Evolutionary conservation across 768 basidiomycete species (phyloP), one percentile per base, ranked within the genome.

Genomic region (Xerocomellus dryophilus): DNA sequence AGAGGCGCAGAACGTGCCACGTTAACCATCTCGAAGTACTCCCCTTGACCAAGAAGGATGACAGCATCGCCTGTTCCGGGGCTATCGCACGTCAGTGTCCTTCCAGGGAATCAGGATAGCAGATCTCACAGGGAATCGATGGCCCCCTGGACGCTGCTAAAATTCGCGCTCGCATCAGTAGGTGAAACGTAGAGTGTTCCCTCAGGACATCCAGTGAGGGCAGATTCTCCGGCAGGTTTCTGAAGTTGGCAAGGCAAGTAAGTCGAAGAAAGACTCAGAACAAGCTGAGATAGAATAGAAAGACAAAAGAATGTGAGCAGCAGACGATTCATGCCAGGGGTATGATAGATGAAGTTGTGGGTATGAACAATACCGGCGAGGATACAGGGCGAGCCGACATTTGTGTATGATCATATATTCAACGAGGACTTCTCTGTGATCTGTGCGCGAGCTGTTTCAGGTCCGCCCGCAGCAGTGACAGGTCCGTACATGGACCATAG

Each of bases 181-280:
- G 65, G 65, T 1, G 82, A 84, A 20, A 86, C 84, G 52, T 78
- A 85, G 4, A 86, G 67, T 0, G 84, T 86, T 10, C 80, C 82
- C 7, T 56, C n/a, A 0, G 82, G 81, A 61, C 85, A 86, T 9
- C 80, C 82, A 1, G 49, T 17, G 11, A 84, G 67, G 15, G 83
- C 78, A 4, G 79, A 78, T 4, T 63, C 43, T 0, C 65, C 61
- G 0, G 54, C 44, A 2, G 77, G 62, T 53, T 83, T 84, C 61
- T 79, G 71, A 23, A 79, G 59, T 59, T 86, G 84, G 59, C 84
- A 86, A 4, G 68, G 36, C 17, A 76, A 46, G 58, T 78, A 80
- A 15, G 63, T 50, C 0, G 81, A 75, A 3, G 84, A 84, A 38
- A 83, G 71, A 8, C 74, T 71, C 6, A 47, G 20, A 31, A 34